phyloP scores from a whole-genome alignment of 2,329 filamentous ascomycete genomes.

The Decorospora gaudefroyi region DNA sequence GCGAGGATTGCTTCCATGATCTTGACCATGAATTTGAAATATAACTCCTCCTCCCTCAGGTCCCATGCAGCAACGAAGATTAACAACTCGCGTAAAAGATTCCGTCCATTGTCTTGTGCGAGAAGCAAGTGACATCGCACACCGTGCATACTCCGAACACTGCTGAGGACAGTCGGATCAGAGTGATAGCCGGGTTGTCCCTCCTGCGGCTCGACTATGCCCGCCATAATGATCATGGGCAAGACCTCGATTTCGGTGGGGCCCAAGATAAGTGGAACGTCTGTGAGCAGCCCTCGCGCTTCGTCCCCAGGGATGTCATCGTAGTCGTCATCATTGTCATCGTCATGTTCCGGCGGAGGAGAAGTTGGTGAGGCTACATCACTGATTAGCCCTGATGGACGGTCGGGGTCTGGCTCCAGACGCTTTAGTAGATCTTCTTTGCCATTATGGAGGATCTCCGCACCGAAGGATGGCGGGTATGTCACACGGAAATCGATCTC shows the following conservation, averaged over 20 bases:
- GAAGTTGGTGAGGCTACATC: constrained; percentile 49
- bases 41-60: constrained; percentile 87
- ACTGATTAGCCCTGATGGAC: constrained; percentile 46
- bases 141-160: constrained; percentile 78
- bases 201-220: constrained; percentile 81
- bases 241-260: constrained; percentile 94
- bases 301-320: constrained; percentile 71
- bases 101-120: constrained; percentile 86
- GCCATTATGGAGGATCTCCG: constrained; percentile 55
- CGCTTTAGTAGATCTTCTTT: constrained; percentile 58
- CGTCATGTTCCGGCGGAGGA: constrained; percentile 61
- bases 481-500: constrained; percentile 56
- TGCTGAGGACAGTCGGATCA: constrained; percentile 58
- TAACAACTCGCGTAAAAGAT: constrained; percentile 83
- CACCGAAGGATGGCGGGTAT: constrained; percentile 55
- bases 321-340: constrained; percentile 72
- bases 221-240: constrained; percentile 96
- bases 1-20: constrained; percentile 92
- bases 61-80: constrained; percentile 99
- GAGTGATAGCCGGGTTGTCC: constrained; percentile 61
- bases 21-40: constrained; percentile 95
- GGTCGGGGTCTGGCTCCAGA: constrained; percentile 53
- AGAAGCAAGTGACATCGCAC: constrained; percentile 88
- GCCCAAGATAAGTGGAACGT: constrained; percentile 91
- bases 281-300: constrained; percentile 81